Conservation (phyloP, 177 flowering plant genomes). For the Telopea speciosissima region DNA sequence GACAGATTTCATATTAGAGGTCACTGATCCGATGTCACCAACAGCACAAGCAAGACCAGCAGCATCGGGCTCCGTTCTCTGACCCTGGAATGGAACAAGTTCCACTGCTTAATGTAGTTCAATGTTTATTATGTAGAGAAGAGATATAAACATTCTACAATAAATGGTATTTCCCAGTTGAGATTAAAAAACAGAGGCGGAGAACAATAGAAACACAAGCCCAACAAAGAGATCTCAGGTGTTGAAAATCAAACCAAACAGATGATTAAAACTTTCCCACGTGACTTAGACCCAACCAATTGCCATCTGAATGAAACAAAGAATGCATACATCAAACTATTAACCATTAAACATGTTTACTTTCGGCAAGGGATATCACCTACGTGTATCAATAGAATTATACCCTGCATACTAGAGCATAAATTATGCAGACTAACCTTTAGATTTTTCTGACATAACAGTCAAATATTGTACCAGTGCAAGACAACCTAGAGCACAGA, state of each 20-base stretch:
- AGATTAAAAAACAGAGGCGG: too few species aligned
- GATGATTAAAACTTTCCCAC: too few species aligned
- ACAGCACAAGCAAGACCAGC: slow-evolving; percentile 81
- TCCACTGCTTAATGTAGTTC: neutral
- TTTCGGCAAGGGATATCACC: neutral
- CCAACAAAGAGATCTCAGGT: too few species aligned
- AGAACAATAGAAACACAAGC: neutral
- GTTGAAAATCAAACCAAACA: too few species aligned
- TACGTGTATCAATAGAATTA: neutral
- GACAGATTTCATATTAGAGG: slow-evolving; percentile 70
- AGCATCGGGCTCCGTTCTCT: slow-evolving; percentile 79
- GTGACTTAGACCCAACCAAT: too few species aligned
- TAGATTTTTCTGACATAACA: neutral
- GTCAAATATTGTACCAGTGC: neutral
- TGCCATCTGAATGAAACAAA: neutral
- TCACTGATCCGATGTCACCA: slow-evolving; percentile 66
- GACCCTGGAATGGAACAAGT: slow-evolving; percentile 28
- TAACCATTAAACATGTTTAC: neutral
- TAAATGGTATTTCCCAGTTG: neutral
- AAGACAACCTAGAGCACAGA: neutral
- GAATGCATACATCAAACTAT: neutral
- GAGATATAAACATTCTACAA: neutral
- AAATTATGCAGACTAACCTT: neutral
- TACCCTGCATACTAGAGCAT: neutral
- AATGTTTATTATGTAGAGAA: neutral